Percentiles rank a stretch among this genome's conserved stretches.
phyloP scores from a whole-genome alignment of 2,329 filamentous ascomycete genomes.

The Ophiostoma fasciatum region DNA sequence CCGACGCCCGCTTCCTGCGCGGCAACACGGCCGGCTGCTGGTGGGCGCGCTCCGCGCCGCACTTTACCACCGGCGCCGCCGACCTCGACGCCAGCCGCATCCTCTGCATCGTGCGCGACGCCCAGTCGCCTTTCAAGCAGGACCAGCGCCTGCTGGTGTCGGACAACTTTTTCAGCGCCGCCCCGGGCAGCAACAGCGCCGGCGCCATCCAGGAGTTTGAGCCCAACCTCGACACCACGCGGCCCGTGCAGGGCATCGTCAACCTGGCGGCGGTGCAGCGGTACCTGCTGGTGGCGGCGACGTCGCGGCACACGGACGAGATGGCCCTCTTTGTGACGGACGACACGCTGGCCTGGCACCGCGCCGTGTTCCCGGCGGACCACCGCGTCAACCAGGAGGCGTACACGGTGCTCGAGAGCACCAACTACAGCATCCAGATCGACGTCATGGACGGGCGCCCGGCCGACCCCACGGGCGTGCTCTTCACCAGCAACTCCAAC shows the following conservation, averaged over 20 bases:
- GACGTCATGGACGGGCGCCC: conserved; percentile 65
- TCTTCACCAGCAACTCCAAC: conserved; percentile 95
- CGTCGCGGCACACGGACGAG: conserved; percentile 68
- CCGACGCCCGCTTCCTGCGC: conserved; percentile 47
- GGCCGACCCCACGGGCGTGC: conserved; percentile 61
- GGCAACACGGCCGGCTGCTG: conserved; percentile 60
- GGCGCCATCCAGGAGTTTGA: conserved; percentile 52
- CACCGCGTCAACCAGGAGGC: conserved; percentile 71
- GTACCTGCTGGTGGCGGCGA: conserved; percentile 71
- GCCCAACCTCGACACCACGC: conserved; percentile 58
- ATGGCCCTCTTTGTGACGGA: conserved; percentile 83
- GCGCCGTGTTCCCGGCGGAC: conserved; percentile 72
- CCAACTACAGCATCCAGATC: conserved; percentile 94
- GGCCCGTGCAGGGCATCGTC: conserved; percentile 63
- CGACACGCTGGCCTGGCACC: conserved; percentile 76
- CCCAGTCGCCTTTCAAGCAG: conserved; percentile 53
- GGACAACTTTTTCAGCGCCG: conserved; percentile 61
- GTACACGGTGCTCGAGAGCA: conserved; percentile 90
- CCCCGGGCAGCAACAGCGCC: conserved; percentile 25
- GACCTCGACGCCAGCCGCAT: conserved; percentile 55
- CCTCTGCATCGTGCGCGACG: conserved; percentile 65
- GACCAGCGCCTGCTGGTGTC: conserved; percentile 70
- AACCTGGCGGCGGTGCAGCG: conserved; percentile 75
- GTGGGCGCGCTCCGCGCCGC: conserved; percentile 67
- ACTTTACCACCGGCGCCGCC: conserved; percentile 55